These are phyloP conservation scores for Spiraea crenata DNA, from an alignment of 331 rosid species.

Conservation along the genomic window DNA sequence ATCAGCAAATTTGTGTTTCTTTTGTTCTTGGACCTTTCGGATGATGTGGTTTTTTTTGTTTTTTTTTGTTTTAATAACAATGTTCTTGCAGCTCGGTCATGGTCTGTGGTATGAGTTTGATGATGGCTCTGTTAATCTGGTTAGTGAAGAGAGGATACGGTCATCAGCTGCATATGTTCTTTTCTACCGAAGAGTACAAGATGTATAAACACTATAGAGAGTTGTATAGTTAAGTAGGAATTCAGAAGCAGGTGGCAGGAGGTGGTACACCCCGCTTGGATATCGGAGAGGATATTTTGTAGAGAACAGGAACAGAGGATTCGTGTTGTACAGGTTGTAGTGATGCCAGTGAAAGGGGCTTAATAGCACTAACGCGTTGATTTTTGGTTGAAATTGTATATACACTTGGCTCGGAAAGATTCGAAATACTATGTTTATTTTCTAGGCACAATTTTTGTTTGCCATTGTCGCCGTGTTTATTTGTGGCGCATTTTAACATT, in stretches of 20 bases:
- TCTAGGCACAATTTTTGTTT: background rate
- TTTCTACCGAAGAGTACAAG: constrained; percentile 62
- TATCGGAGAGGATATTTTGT: background rate
- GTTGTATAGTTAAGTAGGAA: constrained; percentile 17
- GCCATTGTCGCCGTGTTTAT: too few relatives aligned
- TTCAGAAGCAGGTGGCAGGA: constrained; percentile 11
- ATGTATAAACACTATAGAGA: constrained; percentile 30
- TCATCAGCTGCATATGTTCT: constrained; percentile 84
- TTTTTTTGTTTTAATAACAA: too few relatives aligned
- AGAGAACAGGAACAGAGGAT: constrained; percentile 10
- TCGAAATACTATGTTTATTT: background rate
- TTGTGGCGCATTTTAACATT: background rate
- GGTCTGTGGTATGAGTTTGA: constrained; percentile 77
- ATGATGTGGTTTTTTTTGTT: background rate
- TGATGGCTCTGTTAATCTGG: constrained; percentile 56
- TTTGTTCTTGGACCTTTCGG: background rate
- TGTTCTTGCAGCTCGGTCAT: constrained; percentile 46
- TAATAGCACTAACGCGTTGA: background rate
- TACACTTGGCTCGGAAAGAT: background rate
- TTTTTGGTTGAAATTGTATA: background rate
- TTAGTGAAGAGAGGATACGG: constrained; percentile 44
- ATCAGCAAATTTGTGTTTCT: background rate
- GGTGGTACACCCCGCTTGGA: constrained; percentile 3
- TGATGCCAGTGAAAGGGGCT: background rate
- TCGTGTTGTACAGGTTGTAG: constrained; percentile 18